A percentile compares a stretch with the other conserved stretches of the same genome.
Conservation (phyloP, 176 grass and related monocot genomes). For the Oryza punctata region DNA sequence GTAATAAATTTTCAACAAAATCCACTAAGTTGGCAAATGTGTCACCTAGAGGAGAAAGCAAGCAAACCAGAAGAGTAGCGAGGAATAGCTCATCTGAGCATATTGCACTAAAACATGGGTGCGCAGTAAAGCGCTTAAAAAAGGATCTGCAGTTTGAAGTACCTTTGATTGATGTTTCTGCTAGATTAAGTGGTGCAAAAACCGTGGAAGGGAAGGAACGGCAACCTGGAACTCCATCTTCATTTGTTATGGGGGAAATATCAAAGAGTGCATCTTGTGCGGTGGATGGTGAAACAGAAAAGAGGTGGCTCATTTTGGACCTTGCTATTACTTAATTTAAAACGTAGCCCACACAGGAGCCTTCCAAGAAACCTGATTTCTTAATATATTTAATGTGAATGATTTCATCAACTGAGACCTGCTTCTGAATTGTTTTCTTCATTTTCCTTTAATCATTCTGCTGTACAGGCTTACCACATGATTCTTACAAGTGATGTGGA, state of each 20-base stretch:
- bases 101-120: neutral
- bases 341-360: neutral
- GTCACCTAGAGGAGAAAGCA: constrained; percentile 7
- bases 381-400: too few relatives aligned
- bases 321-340: neutral
- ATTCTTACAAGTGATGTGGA: neutral
- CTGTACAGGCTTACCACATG: neutral
- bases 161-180: neutral
- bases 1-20: constrained; percentile 15
- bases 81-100: neutral
- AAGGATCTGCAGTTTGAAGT: neutral
- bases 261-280: neutral
- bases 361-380: neutral
- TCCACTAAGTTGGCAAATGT: neutral
- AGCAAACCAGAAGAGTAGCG: neutral
- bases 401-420: neutral
- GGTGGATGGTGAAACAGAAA: neutral
- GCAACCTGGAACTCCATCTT: neutral
- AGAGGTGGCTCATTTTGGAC: neutral
- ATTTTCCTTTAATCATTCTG: neutral
- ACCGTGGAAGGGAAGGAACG: neutral
- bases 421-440: neutral
- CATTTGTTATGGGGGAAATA: neutral
- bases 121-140: neutral
- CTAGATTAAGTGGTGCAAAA: neutral